Base-by-base conservation (phyloP, 2,329 filamentous ascomycete genomes). In the Diaporthe longicolla region DNA sequence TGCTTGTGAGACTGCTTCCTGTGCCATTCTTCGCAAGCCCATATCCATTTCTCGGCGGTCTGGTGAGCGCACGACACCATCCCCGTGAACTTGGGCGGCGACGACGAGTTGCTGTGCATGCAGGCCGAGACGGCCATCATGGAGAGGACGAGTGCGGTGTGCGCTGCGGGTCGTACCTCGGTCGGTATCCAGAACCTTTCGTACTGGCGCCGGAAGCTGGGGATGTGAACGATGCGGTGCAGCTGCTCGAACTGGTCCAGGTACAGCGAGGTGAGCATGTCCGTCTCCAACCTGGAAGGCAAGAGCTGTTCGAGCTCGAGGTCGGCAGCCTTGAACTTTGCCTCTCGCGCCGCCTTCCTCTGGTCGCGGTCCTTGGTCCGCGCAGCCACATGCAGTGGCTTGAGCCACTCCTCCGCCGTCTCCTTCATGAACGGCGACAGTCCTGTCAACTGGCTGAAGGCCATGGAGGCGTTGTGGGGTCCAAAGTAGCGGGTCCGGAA, bases 391-490 rank as follows among this genome's bases (percentile, higher is more conserved):
- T 89, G 88, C 58, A 91, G 86, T 10, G 89, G 89, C 69, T 87
- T 85, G 71, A 91, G 84, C 88, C 89, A 91, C 79, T 91, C 88
- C 70, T 90, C 88, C 13, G 89, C 89, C 0, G 89, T 91, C 82
- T 91, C 89, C 76, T 87, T 88, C 89, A 91, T 91, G 74, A 91
- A 91, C 19, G 88, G 87, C 59, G 86, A 88, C 59, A 91, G 83
- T 3, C 89, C 89, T 3, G 87, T 87, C 77, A 89, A 82, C 83
- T 83, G 69, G 54, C 87, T 86, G 78, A 91, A 89, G 15, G 89
- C 89, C 82, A 90, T 88, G 82, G 87, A 90, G 58, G 89, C 88
- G 77, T 90, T 91, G 79, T 90, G 88, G 4, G 89, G 89, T 2
- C 89, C 89, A 77, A 88, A 90, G 79, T 91, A 91, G 76, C 89